Conservation (phyloP, 345 rosid genomes). For the Eutrema heterophyllum region DNA sequence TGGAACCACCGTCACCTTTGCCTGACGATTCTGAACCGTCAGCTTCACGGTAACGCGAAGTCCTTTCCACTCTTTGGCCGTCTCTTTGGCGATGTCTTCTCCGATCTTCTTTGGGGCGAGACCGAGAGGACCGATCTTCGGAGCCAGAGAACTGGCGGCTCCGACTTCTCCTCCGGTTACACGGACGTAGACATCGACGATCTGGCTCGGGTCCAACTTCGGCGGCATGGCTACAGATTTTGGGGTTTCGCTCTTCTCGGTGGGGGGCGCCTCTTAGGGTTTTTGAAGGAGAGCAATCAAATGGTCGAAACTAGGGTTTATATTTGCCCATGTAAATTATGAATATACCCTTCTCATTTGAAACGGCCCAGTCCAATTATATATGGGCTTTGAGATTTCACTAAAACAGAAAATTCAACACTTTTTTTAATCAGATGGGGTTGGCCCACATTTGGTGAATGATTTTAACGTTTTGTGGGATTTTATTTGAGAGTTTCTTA, state of each 20-base stretch:
- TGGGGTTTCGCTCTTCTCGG: neutral
- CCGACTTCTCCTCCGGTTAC: constrained; percentile 62
- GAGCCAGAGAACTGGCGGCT: constrained; percentile 58
- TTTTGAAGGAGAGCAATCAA: constrained; percentile 8
- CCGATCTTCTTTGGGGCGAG: constrained; percentile 60
- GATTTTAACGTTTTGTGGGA: neutral
- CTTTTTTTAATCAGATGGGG: neutral
- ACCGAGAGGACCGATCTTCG: constrained; percentile 63
- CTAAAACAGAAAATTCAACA: too few species aligned
- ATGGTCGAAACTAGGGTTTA: constrained; percentile 17
- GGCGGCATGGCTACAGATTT: constrained; percentile 39
- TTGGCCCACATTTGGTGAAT: neutral
- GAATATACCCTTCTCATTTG: neutral
- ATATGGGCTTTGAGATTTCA: neutral
- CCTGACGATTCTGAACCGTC: constrained; percentile 58
- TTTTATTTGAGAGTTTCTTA: too few species aligned
- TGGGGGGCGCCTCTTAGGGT: constrained; percentile 15
- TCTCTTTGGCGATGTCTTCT: constrained; percentile 61
- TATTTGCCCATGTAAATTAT: neutral
- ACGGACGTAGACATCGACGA: constrained; percentile 54
- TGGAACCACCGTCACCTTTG: constrained; percentile 52
- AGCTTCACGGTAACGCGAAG: constrained; percentile 55
- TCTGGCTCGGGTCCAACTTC: constrained; percentile 47
- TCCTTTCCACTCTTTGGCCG: constrained; percentile 61
- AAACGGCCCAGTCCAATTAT: neutral